Conservation (phyloP, 305 asterid genomes). For the Plantago coronopus region DNA sequence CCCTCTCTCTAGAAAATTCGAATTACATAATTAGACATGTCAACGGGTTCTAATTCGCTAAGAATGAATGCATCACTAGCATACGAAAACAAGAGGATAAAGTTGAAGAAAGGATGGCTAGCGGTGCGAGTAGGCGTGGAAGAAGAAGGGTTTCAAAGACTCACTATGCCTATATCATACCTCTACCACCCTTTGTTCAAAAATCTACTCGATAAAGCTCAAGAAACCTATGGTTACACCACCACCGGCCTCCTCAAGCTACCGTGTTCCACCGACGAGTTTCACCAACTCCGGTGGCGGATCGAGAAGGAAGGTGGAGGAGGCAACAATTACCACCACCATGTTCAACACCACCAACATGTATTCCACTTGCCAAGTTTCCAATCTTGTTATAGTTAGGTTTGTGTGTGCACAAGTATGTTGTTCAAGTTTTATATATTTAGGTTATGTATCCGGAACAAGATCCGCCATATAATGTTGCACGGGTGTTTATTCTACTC, state of each 20-base stretch:
- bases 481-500: too few species aligned
- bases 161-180: conserved; percentile 28
- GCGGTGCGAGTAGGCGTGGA: conserved; percentile 37
- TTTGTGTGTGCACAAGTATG: too few species aligned
- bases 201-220: conserved; percentile 24
- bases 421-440: too few species aligned
- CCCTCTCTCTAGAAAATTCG: too few species aligned
- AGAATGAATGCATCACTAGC: not conserved
- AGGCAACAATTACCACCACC: conserved; percentile 15
- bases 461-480: too few species aligned
- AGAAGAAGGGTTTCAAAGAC: conserved; percentile 28
- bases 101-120: conserved; percentile 40
- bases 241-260: conserved; percentile 25
- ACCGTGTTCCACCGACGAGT: conserved; percentile 27
- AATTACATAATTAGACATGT: too few species aligned
- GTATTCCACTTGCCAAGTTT: conserved; percentile 24
- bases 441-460: too few species aligned
- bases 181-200: conserved; percentile 24
- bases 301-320: conserved; percentile 25
- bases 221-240: conserved; percentile 26
- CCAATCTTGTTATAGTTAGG: conserved; percentile 23
- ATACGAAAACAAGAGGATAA: conserved; percentile 25
- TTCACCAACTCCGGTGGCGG: conserved; percentile 29
- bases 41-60: too few species aligned
- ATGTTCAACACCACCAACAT: conserved; percentile 21